Evolutionary conservation across 192 early-diverging fungal genomes (phyloP).

Genomic region (Diversispora eburnea): DNA sequence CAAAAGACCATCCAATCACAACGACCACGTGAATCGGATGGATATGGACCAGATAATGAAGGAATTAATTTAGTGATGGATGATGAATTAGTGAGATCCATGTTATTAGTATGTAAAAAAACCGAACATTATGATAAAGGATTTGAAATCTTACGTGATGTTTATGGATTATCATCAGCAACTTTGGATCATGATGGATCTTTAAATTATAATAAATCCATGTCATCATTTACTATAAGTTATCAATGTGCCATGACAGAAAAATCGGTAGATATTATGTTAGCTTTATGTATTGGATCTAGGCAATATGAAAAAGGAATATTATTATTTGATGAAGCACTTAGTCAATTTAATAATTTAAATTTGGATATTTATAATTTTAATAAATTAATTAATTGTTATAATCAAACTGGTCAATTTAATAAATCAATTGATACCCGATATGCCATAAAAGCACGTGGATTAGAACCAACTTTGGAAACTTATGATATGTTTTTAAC

Average conservation of each 20-base stretch:
- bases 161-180: slow-evolving; percentile 2
- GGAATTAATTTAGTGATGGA: not conserved
- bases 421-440: not conserved
- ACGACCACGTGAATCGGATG: not conserved
- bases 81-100: slow-evolving; percentile 14
- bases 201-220: not conserved
- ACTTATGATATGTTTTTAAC: slow-evolving; percentile 8
- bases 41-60: not conserved
- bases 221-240: not conserved
- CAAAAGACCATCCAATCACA: not conserved
- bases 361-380: slow-evolving; percentile 16
- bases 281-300: not conserved
- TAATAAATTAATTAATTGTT: slow-evolving; percentile 4
- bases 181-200: not conserved
- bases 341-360: slow-evolving; percentile 3
- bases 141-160: not conserved
- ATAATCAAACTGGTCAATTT: not conserved
- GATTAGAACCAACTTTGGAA: not conserved
- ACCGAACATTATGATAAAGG: not conserved
- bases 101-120: slow-evolving; percentile 13
- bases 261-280: not conserved
- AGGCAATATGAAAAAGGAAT: not conserved
- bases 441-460: not conserved
- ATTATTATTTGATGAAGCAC: slow-evolving; percentile 5
- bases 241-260: not conserved